These are phyloP conservation scores for Trametes hirsuta DNA, from an alignment of 1,284 basidiomycete species.

Conservation along the genomic window DNA sequence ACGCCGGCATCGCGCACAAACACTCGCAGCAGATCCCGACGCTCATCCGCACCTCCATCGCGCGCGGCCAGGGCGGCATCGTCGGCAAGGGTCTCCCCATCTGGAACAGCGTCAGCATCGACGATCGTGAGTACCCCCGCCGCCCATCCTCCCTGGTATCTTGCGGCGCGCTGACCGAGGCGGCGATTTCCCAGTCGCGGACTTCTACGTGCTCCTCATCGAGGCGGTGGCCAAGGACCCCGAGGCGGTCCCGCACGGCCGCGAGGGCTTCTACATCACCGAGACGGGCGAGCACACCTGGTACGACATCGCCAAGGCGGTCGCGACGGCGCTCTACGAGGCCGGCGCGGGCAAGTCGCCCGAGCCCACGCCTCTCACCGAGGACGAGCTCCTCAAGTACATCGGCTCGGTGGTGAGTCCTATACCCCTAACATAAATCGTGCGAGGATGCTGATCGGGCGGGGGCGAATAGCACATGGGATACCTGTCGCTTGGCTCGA, in stretches of 20 bases:
- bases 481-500: constrained; percentile 35
- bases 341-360: constrained; percentile 31
- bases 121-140: constrained; percentile 26
- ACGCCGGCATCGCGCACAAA: constrained; percentile 39
- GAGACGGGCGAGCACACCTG: constrained; percentile 49
- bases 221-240: constrained; percentile 25
- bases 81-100: constrained; percentile 34
- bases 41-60: constrained; percentile 32
- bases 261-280: constrained; percentile 50
- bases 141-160: too few species aligned
- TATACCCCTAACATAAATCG: neutral
- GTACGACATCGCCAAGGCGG: constrained; percentile 41
- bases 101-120: constrained; percentile 34
- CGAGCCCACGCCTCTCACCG: constrained; percentile 37
- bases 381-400: constrained; percentile 38
- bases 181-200: constrained; percentile 19
- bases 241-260: constrained; percentile 40
- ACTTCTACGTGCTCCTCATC: constrained; percentile 32
- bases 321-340: constrained; percentile 38
- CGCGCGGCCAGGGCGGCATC: constrained; percentile 38
- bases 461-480: neutral
- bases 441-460: neutral
- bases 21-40: constrained; percentile 39
- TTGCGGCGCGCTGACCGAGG: too few species aligned
- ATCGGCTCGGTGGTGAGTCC: constrained; percentile 19